Percentiles rank a stretch among this genome's conserved stretches.
phyloP scores from a whole-genome alignment of 2,329 filamentous ascomycete genomes.

The Nigrospora oryzae region DNA sequence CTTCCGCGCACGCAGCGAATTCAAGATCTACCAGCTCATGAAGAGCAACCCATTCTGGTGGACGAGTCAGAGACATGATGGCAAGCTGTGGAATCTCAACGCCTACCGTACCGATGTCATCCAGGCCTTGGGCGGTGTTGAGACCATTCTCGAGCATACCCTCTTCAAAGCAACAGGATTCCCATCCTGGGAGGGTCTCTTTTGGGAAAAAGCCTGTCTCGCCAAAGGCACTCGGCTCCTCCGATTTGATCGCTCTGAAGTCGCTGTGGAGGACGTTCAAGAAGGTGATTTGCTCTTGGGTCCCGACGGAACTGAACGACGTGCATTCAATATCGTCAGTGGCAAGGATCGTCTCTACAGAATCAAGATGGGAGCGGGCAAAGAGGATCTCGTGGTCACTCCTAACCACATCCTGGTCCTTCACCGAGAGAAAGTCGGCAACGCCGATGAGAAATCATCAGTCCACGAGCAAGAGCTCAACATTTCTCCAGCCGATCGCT shows the following conservation, averaged over 20 bases:
- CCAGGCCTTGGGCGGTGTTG: slow-evolving; percentile 89
- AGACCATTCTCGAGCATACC: slow-evolving; percentile 95
- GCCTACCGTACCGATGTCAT: slow-evolving; percentile 96
- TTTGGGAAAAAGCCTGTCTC: slow-evolving; percentile 59
- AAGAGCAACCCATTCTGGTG: slow-evolving; percentile 99
- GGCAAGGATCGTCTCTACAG: slow-evolving; percentile 38
- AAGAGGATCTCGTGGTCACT: too few relatives aligned
- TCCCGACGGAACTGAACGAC: slow-evolving; percentile 36
- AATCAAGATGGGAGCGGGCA: slow-evolving; percentile 21
- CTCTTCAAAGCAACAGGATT: slow-evolving; percentile 96
- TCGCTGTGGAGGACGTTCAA: slow-evolving; percentile 38
- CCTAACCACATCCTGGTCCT: too few relatives aligned
- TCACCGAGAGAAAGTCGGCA: too few relatives aligned
- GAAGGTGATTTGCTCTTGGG: slow-evolving; percentile 40
- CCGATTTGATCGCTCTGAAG: slow-evolving; percentile 31
- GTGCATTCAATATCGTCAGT: slow-evolving; percentile 39
- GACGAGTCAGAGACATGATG: slow-evolving; percentile 95
- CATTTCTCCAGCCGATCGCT: too few relatives aligned
- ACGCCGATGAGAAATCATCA: too few relatives aligned
- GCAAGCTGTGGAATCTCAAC: slow-evolving; percentile 95
- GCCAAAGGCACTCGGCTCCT: slow-evolving; percentile 31
- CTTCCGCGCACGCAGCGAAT: slow-evolving; percentile 89
- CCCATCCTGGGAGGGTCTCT: slow-evolving; percentile 89
- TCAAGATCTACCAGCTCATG: slow-evolving; percentile 98
- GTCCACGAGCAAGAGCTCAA: too few relatives aligned